These are phyloP conservation scores for Tephrocybe sp. DNA, from an alignment of 768 basidiomycete genomes.

Conservation along the genomic window DNA sequence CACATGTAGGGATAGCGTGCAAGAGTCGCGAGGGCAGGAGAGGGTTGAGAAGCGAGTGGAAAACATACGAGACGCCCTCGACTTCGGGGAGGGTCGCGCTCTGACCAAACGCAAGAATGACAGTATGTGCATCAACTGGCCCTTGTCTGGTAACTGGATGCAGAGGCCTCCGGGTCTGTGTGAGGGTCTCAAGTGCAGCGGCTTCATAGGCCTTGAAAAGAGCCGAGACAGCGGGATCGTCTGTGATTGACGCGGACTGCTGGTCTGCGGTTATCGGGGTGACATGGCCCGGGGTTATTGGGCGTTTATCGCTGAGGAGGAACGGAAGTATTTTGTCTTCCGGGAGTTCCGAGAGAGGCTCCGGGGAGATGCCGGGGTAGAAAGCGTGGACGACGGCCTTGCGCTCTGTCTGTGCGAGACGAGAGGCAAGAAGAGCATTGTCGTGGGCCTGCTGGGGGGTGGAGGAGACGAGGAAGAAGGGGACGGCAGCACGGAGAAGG, in stretches of 20 bases:
- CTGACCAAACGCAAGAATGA: slow-evolving; percentile 71
- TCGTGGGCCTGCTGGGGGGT: slow-evolving; percentile 83
- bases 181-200: slow-evolving; percentile 63
- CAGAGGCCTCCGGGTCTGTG: slow-evolving; percentile 60
- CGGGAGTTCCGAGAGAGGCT: slow-evolving; percentile 47
- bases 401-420: slow-evolving; percentile 66
- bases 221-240: slow-evolving; percentile 24
- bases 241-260: slow-evolving; percentile 10
- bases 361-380: slow-evolving; percentile 42
- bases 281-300: slow-evolving; percentile 33
- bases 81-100: slow-evolving; percentile 40
- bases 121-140: slow-evolving; percentile 57
- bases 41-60: slow-evolving; percentile 69
- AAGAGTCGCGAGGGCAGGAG: slow-evolving; percentile 62
- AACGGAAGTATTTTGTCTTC: slow-evolving; percentile 63
- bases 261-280: slow-evolving; percentile 11
- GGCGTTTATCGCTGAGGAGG: slow-evolving; percentile 46
- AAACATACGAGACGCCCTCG: slow-evolving; percentile 63
- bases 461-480: slow-evolving; percentile 80
- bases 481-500: slow-evolving; percentile 74
- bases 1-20: slow-evolving; percentile 58
- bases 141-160: slow-evolving; percentile 55
- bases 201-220: slow-evolving; percentile 66
- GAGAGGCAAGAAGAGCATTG: slow-evolving; percentile 84
- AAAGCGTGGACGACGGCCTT: slow-evolving; percentile 89